Conservation (phyloP, 2,329 filamentous ascomycete species). For the Stenocarpella maydis region DNA sequence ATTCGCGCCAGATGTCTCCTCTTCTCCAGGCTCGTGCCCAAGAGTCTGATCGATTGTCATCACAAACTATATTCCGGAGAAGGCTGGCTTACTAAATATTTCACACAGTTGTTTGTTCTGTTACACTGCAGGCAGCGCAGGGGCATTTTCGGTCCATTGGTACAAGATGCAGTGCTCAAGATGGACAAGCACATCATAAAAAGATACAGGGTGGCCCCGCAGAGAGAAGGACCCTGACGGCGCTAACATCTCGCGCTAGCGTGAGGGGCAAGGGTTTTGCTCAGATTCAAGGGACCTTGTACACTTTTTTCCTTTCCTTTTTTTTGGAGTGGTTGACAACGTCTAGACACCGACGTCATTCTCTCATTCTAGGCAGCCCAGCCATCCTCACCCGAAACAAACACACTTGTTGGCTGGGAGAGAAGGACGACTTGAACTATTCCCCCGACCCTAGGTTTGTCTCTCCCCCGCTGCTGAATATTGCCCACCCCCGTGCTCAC, state of each 20-base stretch:
- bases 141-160: neutral
- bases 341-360: constrained; percentile 10
- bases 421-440: neutral
- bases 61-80: neutral
- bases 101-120: neutral
- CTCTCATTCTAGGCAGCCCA: neutral
- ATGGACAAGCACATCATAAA: neutral
- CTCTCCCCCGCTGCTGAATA: neutral
- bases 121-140: neutral
- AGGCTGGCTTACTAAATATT: neutral
- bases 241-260: neutral
- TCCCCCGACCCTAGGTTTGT: constrained; percentile 7
- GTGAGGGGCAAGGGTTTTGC: neutral
- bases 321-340: neutral
- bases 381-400: neutral
- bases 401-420: neutral
- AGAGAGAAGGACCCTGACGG: neutral
- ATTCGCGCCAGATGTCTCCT: neutral
- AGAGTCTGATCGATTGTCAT: neutral
- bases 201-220: neutral
- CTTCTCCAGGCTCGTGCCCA: neutral
- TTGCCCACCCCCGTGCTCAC: neutral
- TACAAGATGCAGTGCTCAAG: neutral
- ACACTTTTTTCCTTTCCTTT: too few species aligned
- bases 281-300: too few species aligned